phyloP scores from a whole-genome alignment of 331 rosid species.

The Dryas integrifolia region DNA sequence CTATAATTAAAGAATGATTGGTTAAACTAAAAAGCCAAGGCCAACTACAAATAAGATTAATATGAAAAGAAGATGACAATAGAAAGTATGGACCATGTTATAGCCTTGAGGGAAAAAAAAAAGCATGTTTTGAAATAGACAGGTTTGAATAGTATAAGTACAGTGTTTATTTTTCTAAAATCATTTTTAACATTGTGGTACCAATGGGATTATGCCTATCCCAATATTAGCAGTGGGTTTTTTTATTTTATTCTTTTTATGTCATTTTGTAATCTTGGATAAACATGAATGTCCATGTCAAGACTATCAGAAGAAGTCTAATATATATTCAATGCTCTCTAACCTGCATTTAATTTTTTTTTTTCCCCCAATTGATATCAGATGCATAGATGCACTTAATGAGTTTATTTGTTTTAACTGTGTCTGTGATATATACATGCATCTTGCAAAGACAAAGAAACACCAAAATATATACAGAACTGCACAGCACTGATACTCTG shows the following conservation, averaged over 20 bases:
- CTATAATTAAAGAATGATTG: not conserved
- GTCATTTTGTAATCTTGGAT: not conserved
- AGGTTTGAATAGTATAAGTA: too few relatives aligned
- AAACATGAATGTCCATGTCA: conserved; percentile 1
- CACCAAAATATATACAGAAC: conserved; percentile 21
- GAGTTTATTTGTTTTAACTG: not conserved
- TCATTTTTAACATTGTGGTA: too few relatives aligned
- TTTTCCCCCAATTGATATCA: too few relatives aligned
- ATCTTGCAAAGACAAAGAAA: conserved; percentile 21
- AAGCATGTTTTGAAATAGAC: not conserved
- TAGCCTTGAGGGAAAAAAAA: not conserved
- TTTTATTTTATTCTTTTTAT: too few relatives aligned
- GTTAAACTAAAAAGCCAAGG: not conserved
- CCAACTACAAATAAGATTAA: not conserved
- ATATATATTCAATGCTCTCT: not conserved
- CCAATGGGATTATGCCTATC: too few relatives aligned
- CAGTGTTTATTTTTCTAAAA: too few relatives aligned
- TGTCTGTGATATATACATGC: conserved; percentile 14
- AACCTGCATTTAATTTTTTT: not conserved
- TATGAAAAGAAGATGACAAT: too few relatives aligned
- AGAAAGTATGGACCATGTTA: too few relatives aligned
- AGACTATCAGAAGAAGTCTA: not conserved
- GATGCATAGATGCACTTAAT: not conserved
- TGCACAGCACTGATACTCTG: conserved; percentile 17
- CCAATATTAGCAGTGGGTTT: too few relatives aligned